These are phyloP conservation scores for Saccharomyces hybrid DNA, from an alignment of 1,139 yeast species.

Conservation along the genomic window DNA sequence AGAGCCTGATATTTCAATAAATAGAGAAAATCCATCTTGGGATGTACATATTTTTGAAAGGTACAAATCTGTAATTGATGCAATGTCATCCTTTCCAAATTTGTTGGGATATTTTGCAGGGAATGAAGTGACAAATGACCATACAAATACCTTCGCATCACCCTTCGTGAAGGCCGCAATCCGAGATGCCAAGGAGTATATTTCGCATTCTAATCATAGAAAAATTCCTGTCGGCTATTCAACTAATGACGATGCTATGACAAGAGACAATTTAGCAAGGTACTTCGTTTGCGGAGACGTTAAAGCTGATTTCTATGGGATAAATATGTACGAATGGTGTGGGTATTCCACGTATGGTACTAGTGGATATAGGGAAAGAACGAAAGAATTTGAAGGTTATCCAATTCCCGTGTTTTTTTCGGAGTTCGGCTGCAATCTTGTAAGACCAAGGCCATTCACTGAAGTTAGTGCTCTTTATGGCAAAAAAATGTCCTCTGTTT, in stretches of 20 bases:
- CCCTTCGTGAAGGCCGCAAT: conserved; percentile 59
- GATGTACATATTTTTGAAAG: conserved; percentile 58
- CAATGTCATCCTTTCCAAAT: conserved; percentile 43
- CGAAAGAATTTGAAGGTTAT: conserved; percentile 39
- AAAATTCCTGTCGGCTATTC: conserved; percentile 56
- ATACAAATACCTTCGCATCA: conserved; percentile 43
- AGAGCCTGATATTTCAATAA: conserved; percentile 46
- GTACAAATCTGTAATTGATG: conserved; percentile 50
- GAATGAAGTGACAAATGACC: conserved; percentile 51
- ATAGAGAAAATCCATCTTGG: conserved; percentile 46
- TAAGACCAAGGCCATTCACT: conserved; percentile 52
- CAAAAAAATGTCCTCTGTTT: conserved; percentile 61
- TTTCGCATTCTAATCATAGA: no score
- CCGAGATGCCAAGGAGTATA: conserved; percentile 47
- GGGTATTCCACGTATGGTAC: conserved; percentile 41
- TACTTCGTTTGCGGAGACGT: conserved; percentile 41
- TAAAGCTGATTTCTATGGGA: no score
- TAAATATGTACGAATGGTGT: no score
- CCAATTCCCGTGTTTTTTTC: conserved; percentile 55
- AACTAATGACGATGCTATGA: conserved; percentile 50
- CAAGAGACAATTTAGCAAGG: no score
- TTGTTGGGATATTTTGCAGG: conserved; percentile 55
- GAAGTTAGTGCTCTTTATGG: conserved; percentile 61
- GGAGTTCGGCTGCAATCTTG: conserved; percentile 53
- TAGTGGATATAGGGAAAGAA: conserved; percentile 51